phyloP scores from a whole-genome alignment of 2,329 filamentous ascomycete genomes.

The Aureobasidium vineae region DNA sequence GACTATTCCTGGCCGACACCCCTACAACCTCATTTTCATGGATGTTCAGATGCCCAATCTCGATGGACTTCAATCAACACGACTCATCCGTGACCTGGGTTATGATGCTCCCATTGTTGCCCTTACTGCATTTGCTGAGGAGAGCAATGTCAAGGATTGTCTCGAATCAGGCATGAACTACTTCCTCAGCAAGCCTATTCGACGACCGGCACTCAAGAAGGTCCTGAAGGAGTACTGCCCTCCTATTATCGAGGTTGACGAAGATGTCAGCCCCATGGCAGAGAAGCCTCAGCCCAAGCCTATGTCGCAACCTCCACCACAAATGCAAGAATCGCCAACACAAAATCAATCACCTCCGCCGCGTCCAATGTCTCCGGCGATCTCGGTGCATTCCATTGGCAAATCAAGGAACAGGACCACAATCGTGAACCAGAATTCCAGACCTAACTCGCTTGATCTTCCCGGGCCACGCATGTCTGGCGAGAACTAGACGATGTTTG shows the following conservation, averaged over 20 bases:
- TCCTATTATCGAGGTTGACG: conserved; percentile 71
- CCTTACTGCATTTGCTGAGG: conserved; percentile 84
- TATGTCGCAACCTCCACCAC: not conserved
- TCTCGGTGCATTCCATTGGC: conserved; percentile 12
- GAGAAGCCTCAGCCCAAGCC: conserved; percentile 12
- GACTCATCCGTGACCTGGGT: conserved; percentile 79
- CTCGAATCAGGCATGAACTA: conserved; percentile 91
- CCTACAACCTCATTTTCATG: conserved; percentile 91
- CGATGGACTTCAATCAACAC: conserved; percentile 82
- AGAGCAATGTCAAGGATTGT: conserved; percentile 65
- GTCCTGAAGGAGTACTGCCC: conserved; percentile 78
- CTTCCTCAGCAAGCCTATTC: conserved; percentile 73
- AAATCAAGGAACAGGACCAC: not conserved
- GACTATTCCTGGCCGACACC: conserved; percentile 35
- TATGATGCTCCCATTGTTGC: conserved; percentile 88
- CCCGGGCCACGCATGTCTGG: not conserved
- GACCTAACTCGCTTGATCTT: conserved; percentile 16
- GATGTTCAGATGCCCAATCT: conserved; percentile 92
- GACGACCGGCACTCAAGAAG: conserved; percentile 79
- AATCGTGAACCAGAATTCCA: conserved; percentile 23
- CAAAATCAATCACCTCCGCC: conserved; percentile 2
- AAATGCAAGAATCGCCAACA: not conserved
- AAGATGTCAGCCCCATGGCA: conserved; percentile 29
- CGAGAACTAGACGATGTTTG: not conserved
- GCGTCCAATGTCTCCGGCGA: conserved; percentile 18